Evolutionary conservation across 495 filamentous ascomycete genomes (phyloP), one percentile per base, ranked within the genome.

Genomic region (Penicillium mononematosum): DNA sequence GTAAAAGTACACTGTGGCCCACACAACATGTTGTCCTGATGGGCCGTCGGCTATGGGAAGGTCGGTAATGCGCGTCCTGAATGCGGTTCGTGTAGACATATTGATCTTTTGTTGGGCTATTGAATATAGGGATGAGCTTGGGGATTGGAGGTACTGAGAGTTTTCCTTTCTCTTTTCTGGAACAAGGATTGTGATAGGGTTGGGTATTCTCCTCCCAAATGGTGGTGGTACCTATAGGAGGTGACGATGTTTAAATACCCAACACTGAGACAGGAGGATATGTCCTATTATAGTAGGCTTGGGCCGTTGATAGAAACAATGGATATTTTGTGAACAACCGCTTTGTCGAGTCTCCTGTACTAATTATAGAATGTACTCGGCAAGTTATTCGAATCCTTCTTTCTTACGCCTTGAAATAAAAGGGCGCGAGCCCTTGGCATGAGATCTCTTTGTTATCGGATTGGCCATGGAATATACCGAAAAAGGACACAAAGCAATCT

Each of bases 1-100:
- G 24, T 52, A 24, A 20, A 52, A 52, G 24, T 41, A 43, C 8
- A 52, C 14, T 8, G 50, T 52, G 5, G 25, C 50, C 50, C 50
- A 52, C 24, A 29, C 19, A 9, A 52, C n/a, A 4, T 43, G 9
- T 5, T 22, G 14, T n/a, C 34, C 50, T 8, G 24, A 19, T 14
- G 50, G 38, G 1, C 25, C 22, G 9, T 52, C 50, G 4, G 50
- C 36, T 12, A 52, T 27, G 6, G 36, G 36, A 6, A 39, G 3
- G 17, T 19, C 19, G 11, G 14, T 3, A 5, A 39, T 39, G 27
- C n/a, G n/a, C 14, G 25, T 47, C 0, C 27, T 17, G 27, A 47
- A 47, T 11, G 27, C 45, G 9, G 50, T 43, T 8, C 20, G 7
- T 9, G 24, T 42, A 3, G 50, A 27, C 50, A 52, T 41, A 0